Conservation (phyloP, 192 early-diverging fungal genomes). For the Entomortierella chlamydospora region DNA sequence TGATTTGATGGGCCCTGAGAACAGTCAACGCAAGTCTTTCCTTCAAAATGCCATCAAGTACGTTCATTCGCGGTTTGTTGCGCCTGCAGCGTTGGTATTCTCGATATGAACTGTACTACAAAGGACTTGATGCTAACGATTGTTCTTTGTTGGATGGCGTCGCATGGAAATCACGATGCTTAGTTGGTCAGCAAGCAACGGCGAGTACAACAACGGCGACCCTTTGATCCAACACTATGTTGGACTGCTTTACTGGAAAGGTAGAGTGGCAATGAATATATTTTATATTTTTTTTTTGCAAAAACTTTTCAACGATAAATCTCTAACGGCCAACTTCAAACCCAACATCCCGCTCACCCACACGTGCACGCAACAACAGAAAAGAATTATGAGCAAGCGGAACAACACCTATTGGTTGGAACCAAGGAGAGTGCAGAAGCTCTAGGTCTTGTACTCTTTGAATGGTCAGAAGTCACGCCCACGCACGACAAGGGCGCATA, state of each 20-base stretch:
- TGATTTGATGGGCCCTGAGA: constrained; percentile 41
- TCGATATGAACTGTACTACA: too few species aligned
- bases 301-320: too few species aligned
- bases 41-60: constrained; percentile 68
- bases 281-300: not conserved
- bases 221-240: constrained; percentile 79
- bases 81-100: not conserved
- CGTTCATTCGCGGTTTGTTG: not conserved
- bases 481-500: constrained; percentile 78
- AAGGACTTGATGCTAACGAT: not conserved
- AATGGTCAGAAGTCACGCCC: constrained; percentile 77
- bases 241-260: constrained; percentile 75
- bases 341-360: too few species aligned
- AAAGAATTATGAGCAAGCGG: constrained; percentile 81
- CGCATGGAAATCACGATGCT: too few species aligned
- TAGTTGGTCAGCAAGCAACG: constrained; percentile 72
- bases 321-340: not conserved
- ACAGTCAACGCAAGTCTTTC: constrained; percentile 60
- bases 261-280: constrained; percentile 43
- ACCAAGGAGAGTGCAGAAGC: constrained; percentile 82
- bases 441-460: constrained; percentile 78
- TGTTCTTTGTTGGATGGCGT: not conserved
- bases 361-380: constrained; percentile 49
- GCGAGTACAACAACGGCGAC: constrained; percentile 72
- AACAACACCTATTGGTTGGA: constrained; percentile 88